phyloP scores from a whole-genome alignment of 371 early-diverging fungal genomes.

The Rhizopus stolonifer region DNA sequence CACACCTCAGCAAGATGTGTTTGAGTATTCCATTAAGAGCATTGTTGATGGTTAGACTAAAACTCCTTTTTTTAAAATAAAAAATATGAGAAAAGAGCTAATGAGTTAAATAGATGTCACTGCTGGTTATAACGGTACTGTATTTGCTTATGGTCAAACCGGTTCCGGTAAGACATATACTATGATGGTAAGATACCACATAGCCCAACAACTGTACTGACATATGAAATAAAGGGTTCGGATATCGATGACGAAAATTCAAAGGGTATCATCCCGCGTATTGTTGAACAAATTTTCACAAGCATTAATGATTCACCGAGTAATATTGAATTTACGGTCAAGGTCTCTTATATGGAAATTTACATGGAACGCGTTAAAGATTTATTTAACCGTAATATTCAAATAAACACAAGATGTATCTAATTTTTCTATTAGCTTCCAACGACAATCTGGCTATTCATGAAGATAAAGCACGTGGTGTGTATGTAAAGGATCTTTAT shows the following conservation, averaged over 20 bases:
- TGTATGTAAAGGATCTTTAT: conserved; percentile 93
- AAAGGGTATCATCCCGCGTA: conserved; percentile 95
- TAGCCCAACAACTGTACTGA: not conserved
- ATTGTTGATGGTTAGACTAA: conserved; percentile 81
- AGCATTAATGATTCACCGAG: conserved; percentile 83
- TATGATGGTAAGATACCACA: conserved; percentile 82
- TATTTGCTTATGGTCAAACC: conserved; percentile 98
- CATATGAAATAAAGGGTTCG: conserved; percentile 51
- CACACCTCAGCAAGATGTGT: conserved; percentile 81
- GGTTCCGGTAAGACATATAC: conserved; percentile 99
- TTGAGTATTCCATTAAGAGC: conserved; percentile 85
- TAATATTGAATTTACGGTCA: conserved; percentile 94
- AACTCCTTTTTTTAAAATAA: not conserved
- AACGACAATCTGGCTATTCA: conserved; percentile 92
- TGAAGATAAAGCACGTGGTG: conserved; percentile 92
- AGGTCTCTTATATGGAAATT: conserved; percentile 97
- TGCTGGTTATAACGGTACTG: conserved; percentile 94
- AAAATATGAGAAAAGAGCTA: not conserved
- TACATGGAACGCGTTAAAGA: conserved; percentile 99
- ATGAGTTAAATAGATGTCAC: conserved; percentile 54
- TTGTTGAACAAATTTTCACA: conserved; percentile 88
- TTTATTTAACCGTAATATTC: conserved; percentile 80
- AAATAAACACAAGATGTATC: not conserved
- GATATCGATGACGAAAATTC: conserved; percentile 85
- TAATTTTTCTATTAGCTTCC: conserved; percentile 49